phyloP scores from a whole-genome alignment of 148 eudicot genomes.

The Limonium bicolor region DNA sequence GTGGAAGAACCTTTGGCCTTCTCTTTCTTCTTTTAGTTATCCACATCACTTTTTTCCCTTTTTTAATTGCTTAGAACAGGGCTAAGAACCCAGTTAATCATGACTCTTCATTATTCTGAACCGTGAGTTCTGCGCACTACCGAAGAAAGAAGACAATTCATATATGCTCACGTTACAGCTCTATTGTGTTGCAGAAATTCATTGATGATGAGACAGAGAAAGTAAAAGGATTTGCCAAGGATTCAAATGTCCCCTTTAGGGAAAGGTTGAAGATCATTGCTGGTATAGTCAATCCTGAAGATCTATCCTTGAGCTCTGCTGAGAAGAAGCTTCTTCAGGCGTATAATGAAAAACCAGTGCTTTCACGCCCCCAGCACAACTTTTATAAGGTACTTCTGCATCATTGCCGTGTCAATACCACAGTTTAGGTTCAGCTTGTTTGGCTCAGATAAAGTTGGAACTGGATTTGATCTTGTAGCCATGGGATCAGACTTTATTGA shows the following conservation, averaged over 20 bases:
- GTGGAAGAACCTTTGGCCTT: too few relatives aligned
- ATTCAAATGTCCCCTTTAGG: conserved; percentile 40
- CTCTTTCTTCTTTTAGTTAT: too few relatives aligned
- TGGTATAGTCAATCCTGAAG: conserved; percentile 78
- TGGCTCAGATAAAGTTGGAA: not conserved
- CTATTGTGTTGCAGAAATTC: conserved; percentile 34
- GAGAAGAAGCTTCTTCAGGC: conserved; percentile 69
- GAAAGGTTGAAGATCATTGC: conserved; percentile 88
- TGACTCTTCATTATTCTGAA: too few relatives aligned
- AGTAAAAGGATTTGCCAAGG: conserved; percentile 67
- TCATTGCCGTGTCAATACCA: not conserved
- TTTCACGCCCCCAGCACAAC: conserved; percentile 89
- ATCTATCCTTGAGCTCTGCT: conserved; percentile 45
- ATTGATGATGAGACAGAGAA: conserved; percentile 72
- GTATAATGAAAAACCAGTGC: conserved; percentile 89
- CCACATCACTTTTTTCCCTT: too few relatives aligned
- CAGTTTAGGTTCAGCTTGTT: not conserved
- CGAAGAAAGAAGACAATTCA: too few relatives aligned
- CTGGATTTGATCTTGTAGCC: not conserved
- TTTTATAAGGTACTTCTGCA: conserved; percentile 45
- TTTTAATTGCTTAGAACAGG: too few relatives aligned
- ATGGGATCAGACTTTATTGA: not conserved
- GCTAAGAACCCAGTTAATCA: too few relatives aligned
- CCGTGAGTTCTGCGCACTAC: too few relatives aligned
- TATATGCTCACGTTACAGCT: too few relatives aligned